A percentile compares a stretch with the other conserved stretches of the same genome.
Evolutionary conservation across 1,284 basidiomycete genomes (phyloP).

Genomic region (Mycena sp.): DNA sequence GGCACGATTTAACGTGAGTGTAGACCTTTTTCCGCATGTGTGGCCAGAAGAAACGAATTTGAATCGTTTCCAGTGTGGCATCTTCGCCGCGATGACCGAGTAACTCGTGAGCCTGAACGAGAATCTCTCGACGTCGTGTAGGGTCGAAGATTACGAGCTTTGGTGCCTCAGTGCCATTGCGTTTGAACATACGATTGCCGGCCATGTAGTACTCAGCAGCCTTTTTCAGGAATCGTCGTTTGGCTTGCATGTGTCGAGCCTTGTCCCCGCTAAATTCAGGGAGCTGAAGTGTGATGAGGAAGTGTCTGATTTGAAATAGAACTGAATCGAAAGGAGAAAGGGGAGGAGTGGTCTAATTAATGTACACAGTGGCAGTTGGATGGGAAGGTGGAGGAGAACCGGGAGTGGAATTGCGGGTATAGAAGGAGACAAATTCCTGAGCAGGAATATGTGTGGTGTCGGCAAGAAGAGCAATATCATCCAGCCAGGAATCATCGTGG

Average conservation of each 20-base stretch:
- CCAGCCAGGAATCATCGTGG: constrained; percentile 21
- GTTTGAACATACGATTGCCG: constrained; percentile 1
- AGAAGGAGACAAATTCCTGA: neutral
- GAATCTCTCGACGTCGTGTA: neutral
- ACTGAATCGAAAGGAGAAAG: constrained; percentile 7
- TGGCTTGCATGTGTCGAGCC: neutral
- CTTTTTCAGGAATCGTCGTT: constrained; percentile 3
- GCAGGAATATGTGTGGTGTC: neutral
- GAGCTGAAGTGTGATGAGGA: constrained; percentile 5
- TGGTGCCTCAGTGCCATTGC: neutral
- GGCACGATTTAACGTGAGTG: neutral
- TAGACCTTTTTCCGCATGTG: neutral
- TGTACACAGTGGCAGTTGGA: neutral
- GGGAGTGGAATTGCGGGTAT: neutral
- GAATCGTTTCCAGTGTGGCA: neutral
- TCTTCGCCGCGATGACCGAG: constrained; percentile 4
- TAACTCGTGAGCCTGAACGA: constrained; percentile 3
- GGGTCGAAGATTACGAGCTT: constrained; percentile 5
- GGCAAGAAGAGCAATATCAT: constrained; percentile 7
- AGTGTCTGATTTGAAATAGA: constrained; percentile 8
- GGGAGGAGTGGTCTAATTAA: neutral
- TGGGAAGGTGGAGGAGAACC: neutral
- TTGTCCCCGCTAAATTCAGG: neutral
- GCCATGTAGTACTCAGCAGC: neutral
- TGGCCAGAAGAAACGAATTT: constrained; percentile 11